phyloP scores from a whole-genome alignment of 176 grass and related monocot genomes.

The Coix lacrymajobi region DNA sequence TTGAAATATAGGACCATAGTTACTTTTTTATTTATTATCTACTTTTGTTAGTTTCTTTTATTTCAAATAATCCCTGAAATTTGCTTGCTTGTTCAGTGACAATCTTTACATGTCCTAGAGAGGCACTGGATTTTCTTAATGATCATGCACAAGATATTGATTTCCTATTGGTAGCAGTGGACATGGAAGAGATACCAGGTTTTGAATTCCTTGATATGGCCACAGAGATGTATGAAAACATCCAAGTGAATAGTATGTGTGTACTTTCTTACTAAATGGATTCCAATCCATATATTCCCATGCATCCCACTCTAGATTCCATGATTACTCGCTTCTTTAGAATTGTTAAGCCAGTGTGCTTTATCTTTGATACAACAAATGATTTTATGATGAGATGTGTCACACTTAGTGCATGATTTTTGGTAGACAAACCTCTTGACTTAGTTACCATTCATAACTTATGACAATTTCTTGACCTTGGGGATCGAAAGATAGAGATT shows the following conservation, averaged over 20 bases:
- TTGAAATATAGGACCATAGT: neutral
- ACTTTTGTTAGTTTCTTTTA: neutral
- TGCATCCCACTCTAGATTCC: neutral
- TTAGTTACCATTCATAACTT: neutral
- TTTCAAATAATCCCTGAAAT: neutral
- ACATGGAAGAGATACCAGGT: slow-evolving; percentile 14
- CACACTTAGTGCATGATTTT: neutral
- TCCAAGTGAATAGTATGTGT: slow-evolving; percentile 28
- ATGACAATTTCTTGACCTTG: neutral
- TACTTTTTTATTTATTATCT: neutral
- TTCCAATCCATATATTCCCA: neutral
- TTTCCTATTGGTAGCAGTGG: neutral
- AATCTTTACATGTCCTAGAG: neutral
- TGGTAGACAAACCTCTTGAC: neutral
- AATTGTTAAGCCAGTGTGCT: neutral
- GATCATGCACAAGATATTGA: slow-evolving; percentile 21
- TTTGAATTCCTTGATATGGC: slow-evolving; percentile 5
- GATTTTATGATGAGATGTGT: neutral
- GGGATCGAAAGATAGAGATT: neutral
- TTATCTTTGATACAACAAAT: neutral
- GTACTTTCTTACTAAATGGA: neutral
- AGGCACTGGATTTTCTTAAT: neutral
- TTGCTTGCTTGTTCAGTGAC: neutral
- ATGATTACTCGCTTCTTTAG: neutral
- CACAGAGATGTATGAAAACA: neutral